Conservation (phyloP, 2,329 filamentous ascomycete species). For the Sclerotiophoma versabilis region DNA sequence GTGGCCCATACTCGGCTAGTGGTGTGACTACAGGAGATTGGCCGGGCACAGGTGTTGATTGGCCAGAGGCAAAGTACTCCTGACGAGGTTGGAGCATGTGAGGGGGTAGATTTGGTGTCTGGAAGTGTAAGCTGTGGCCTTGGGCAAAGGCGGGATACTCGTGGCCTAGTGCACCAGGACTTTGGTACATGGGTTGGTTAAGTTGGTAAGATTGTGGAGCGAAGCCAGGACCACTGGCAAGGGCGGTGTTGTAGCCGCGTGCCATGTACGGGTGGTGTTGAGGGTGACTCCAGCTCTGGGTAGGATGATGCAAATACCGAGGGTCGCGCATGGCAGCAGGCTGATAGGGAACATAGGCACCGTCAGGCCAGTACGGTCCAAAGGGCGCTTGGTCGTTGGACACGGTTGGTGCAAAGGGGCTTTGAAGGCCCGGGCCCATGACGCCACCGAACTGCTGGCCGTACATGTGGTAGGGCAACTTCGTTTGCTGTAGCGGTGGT, state of each 20-base stretch:
- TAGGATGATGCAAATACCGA: conserved; percentile 41
- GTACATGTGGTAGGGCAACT: conserved; percentile 55
- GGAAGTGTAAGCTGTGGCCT: conserved; percentile 18
- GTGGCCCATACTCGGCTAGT: conserved; percentile 49
- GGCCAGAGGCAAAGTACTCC: conserved; percentile 41
- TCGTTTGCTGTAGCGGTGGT: conserved; percentile 57
- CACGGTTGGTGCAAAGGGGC: conserved; percentile 47
- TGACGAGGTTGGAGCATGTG: conserved; percentile 24
- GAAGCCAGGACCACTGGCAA: conserved; percentile 36
- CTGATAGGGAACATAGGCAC: conserved; percentile 50
- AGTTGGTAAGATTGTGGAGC: conserved; percentile 36
- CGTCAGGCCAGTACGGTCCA: conserved; percentile 53
- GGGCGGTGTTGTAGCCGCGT: conserved; percentile 35
- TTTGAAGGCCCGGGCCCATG: conserved; percentile 45
- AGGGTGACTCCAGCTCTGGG: conserved; percentile 40
- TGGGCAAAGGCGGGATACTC: conserved; percentile 39
- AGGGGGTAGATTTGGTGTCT: conserved; percentile 4
- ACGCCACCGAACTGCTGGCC: conserved; percentile 41
- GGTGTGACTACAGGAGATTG: conserved; percentile 27
- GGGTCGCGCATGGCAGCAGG: conserved; percentile 51
- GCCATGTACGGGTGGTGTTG: conserved; percentile 38
- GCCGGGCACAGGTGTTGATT: conserved; percentile 38
- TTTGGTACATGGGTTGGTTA: conserved; percentile 37
- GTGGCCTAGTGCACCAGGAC: conserved; percentile 26
- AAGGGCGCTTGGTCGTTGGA: conserved; percentile 52